phyloP scores from a whole-genome alignment of 768 basidiomycete species.

The Peribolospora kevripleyi region DNA sequence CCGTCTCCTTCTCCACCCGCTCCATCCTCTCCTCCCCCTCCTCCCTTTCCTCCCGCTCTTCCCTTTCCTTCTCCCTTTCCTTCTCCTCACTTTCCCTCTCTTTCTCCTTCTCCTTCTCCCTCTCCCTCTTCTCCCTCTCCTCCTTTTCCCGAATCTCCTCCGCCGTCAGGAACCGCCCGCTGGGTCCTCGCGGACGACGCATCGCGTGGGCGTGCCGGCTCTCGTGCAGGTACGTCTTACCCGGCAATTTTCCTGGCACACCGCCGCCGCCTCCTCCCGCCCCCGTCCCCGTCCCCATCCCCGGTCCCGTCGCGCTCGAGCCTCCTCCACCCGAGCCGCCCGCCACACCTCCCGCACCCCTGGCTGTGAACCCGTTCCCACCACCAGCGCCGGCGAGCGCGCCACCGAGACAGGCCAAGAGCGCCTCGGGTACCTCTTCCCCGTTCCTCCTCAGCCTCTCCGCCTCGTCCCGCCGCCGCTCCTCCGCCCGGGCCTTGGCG shows the following conservation, averaged over 20 bases:
- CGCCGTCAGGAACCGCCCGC: conserved; percentile 88
- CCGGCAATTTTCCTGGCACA: too few species aligned
- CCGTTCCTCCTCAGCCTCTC: conserved; percentile 76
- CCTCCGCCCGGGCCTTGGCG: conserved; percentile 64
- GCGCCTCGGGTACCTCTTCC: conserved; percentile 37
- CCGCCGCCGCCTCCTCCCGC: too few species aligned
- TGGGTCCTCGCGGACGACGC: conserved; percentile 86
- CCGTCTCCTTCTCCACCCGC: too few species aligned
- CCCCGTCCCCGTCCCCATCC: too few species aligned
- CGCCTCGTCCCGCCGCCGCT: conserved; percentile 29
- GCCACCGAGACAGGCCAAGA: neutral
- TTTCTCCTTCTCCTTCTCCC: neutral
- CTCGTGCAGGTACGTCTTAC: conserved; percentile 88
- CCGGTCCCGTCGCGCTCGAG: too few species aligned
- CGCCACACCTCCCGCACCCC: too few species aligned
- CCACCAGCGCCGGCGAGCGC: too few species aligned
- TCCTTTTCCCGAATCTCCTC: conserved; percentile 31
- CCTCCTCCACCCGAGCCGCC: too few species aligned
- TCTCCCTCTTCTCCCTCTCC: neutral
- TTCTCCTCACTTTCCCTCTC: neutral
- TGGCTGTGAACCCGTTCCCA: too few species aligned
- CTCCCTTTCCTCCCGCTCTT: too few species aligned
- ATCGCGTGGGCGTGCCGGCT: conserved; percentile 95
- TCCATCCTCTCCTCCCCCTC: too few species aligned
- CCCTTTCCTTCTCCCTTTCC: neutral